phyloP scores from a whole-genome alignment of 2,329 filamentous ascomycete species.

The Epichloe uncinata region DNA sequence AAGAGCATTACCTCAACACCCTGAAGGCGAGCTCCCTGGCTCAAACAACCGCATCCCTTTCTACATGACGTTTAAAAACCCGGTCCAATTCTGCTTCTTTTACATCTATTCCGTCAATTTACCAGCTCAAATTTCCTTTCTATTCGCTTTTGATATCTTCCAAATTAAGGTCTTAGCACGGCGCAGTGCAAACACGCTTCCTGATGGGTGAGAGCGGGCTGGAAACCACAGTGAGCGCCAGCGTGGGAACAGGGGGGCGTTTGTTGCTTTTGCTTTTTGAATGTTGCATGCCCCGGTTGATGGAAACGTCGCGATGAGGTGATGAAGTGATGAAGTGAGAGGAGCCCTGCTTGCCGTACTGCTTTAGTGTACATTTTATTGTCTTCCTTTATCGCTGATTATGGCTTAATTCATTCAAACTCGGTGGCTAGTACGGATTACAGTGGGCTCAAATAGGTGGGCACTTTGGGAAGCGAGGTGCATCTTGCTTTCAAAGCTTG shows the following conservation, averaged over 20 bases:
- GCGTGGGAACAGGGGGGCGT: slow-evolving; percentile 2
- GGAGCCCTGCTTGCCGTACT: not conserved
- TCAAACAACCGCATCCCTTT: no score
- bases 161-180: slow-evolving; percentile 8
- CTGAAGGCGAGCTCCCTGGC: not conserved
- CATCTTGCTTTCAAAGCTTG: no score
- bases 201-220: slow-evolving; percentile 25
- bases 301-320: not conserved
- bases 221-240: slow-evolving; percentile 11
- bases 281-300: not conserved
- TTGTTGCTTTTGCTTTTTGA: not conserved
- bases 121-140: no score
- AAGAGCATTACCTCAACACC: not conserved
- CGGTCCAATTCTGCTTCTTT: not conserved
- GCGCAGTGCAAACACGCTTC: slow-evolving; percentile 16
- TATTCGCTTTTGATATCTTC: not conserved
- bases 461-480: no score
- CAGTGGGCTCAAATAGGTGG: no score
- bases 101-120: not conserved
- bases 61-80: no score
- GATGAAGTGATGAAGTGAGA: not conserved
- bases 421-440: no score
- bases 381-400: not conserved
- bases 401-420: no score
- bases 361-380: not conserved